Base-by-base conservation (phyloP, 2,329 filamentous ascomycete species). In the Hypoxylon sp. region DNA sequence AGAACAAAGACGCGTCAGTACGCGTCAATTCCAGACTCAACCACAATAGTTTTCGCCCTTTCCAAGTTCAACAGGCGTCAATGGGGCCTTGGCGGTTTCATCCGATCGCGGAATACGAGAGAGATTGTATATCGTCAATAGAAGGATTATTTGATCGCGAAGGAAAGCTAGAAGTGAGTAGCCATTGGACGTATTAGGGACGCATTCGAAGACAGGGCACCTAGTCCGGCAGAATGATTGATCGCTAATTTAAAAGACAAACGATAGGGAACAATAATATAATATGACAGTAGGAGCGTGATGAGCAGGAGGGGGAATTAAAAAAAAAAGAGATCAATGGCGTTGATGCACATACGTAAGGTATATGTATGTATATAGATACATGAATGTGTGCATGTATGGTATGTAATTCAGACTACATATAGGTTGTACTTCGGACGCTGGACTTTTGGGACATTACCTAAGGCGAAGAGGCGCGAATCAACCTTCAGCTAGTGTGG, bases 1-100 rank as follows among this genome's bases (percentile, higher is more conserved):
- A 58, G 47, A 52, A 65, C 63, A 65, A 71, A 71, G 67, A 71
- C 69, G 69, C 69, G 69, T 71, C 60, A 26, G 22, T 57, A 67
- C 66, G 66, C 63, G 67, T 64, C 31, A 53, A 48, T 52, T 52
- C 29, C 37, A 31, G 50, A 11, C 13, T 44, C 13, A 13, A 29
- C 10, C 17, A 22, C 10, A 26, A 31, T 29, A 19, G 17, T 13
- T 46, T 10, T 33, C 46, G 29, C 33, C 47, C 33, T 26, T 31
- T 29, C 13, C 5, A 19, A 26, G 31, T 33, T 13, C 17, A 5
- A 35, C 19, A 6, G 26, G n/a, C 9, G 39, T 14, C 54, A 52
- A 57, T 55, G 33, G 33, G 44, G 29, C 3, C 24, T 55, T 3
- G 37, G 22, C 39, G 42, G 48, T 35, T 42, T 11, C 11, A 44